phyloP scores from a whole-genome alignment of 305 asterid species.

The Vinca major region DNA sequence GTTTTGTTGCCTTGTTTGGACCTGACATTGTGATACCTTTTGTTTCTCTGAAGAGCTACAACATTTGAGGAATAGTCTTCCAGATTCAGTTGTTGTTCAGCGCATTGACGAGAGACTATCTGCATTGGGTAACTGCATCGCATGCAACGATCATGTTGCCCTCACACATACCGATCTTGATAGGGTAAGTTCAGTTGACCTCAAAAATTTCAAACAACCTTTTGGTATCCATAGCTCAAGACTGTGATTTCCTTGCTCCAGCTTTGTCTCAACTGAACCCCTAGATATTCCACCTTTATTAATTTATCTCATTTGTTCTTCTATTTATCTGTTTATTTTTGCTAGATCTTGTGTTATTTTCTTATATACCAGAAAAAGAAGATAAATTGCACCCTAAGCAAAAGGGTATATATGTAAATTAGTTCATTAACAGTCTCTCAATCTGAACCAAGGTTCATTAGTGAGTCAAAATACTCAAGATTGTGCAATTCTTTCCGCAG shows the following conservation, averaged over 20 bases:
- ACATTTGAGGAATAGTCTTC: conserved; percentile 78
- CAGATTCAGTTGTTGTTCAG: conserved; percentile 84
- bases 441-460: too few relatives aligned
- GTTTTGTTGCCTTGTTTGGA: background rate
- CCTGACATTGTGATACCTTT: conserved; percentile 15
- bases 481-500: too few relatives aligned
- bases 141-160: conserved; percentile 92
- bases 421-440: too few relatives aligned
- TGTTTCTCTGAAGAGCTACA: conserved; percentile 50
- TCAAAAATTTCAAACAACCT: background rate
- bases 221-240: background rate
- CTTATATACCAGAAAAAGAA: too few relatives aligned
- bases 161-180: conserved; percentile 87
- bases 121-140: conserved; percentile 85
- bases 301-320: background rate
- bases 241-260: background rate
- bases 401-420: too few relatives aligned
- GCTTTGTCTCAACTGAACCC: background rate
- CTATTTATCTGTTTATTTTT: too few relatives aligned
- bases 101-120: conserved; percentile 82
- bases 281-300: background rate
- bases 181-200: conserved; percentile 34
- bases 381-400: too few relatives aligned
- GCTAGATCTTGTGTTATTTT: too few relatives aligned
- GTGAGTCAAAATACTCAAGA: too few relatives aligned